Evolutionary conservation across 495 filamentous ascomycete genomes (phyloP), one percentile per base, ranked within the genome.

Genomic region (Aspergillus coremiiformis): DNA sequence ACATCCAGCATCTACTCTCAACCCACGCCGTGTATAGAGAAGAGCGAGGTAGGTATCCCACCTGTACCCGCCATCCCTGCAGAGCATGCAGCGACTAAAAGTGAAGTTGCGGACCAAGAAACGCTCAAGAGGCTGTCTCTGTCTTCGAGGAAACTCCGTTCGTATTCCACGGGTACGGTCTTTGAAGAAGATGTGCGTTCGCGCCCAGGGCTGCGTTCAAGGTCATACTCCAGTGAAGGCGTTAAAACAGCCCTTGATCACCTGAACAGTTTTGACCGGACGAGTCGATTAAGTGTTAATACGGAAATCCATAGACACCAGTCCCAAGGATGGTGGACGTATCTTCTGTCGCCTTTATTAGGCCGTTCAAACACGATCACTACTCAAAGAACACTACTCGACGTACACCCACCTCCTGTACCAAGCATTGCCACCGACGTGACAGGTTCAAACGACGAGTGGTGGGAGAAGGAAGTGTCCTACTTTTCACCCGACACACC

Each of bases 241-340:
- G 45, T 42, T 33, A 59, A 55, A 48, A 60, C 54, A 30, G 55
- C 47, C 30, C 68, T 56, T 19, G 64, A 52, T 35, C 35, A 50
- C 8, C 41, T 59, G 27, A 52, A 27, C 14, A 26, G 24, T 6
- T 24, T 42, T 12, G 47, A 37, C 22, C 10, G 21, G 6, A 15
- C 11, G 10, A 39, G 41, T 52, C 64, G 58, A 44, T 55, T 65
- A 26, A 76, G 62, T 54, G 65, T 69, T 42, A 74, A 67, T 39
- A 77, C 72, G 10, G 65, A 78, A 33, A 60, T 68, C 5, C 78
- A 78, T 33, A 77, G 81, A 39, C 76, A 78, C 10, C 71, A 78
- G 30, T 89, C 88, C 4, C 77, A 80, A 30, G 89, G 89, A 10
- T 96, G 90, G 90, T 96, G 90, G 90, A 90, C 87, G 53, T 78